Conservation (phyloP, 2,329 filamentous ascomycete species). For the Diaporthe nobilis region DNA sequence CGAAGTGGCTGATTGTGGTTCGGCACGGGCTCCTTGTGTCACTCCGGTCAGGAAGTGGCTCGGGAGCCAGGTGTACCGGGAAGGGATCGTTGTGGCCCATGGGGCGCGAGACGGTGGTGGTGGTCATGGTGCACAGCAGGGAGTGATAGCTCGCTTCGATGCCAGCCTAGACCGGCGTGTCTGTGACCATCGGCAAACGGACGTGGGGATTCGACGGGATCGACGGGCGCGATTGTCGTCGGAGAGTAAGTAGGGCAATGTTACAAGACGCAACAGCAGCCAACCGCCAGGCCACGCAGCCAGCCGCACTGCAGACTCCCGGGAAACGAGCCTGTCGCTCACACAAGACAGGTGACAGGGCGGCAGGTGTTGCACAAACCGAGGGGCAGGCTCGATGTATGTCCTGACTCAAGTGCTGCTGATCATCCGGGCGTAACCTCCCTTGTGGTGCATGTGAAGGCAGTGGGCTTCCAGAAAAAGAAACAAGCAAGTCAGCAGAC, state of each 20-base stretch:
- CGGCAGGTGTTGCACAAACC: conserved; percentile 38
- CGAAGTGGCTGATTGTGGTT: conserved; percentile 42
- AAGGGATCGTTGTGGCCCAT: conserved; percentile 36
- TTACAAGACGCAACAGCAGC: conserved; percentile 34
- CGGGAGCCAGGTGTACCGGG: conserved; percentile 36
- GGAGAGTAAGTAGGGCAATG: conserved; percentile 25
- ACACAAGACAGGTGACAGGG: conserved; percentile 36
- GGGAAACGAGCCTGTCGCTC: conserved; percentile 29
- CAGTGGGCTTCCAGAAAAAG: not conserved
- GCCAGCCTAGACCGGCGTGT: conserved; percentile 42
- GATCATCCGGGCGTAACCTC: conserved; percentile 37
- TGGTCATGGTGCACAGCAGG: conserved; percentile 42
- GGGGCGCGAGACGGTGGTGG: conserved; percentile 39
- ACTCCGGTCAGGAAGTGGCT: conserved; percentile 34
- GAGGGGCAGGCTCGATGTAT: conserved; percentile 39
- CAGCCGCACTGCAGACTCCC: conserved; percentile 41
- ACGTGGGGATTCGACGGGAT: conserved; percentile 34
- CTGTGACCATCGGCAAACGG: conserved; percentile 41
- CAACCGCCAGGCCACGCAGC: conserved; percentile 37
- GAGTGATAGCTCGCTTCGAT: conserved; percentile 42
- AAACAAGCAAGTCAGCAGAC: conserved; percentile 15
- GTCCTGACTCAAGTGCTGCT: conserved; percentile 31
- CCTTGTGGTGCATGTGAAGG: conserved; percentile 39
- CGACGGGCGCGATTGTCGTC: conserved; percentile 37
- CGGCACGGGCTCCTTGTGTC: conserved; percentile 40